phyloP scores from a whole-genome alignment of 2,329 filamentous ascomycete genomes.

The Elsinoe fawcettii region DNA sequence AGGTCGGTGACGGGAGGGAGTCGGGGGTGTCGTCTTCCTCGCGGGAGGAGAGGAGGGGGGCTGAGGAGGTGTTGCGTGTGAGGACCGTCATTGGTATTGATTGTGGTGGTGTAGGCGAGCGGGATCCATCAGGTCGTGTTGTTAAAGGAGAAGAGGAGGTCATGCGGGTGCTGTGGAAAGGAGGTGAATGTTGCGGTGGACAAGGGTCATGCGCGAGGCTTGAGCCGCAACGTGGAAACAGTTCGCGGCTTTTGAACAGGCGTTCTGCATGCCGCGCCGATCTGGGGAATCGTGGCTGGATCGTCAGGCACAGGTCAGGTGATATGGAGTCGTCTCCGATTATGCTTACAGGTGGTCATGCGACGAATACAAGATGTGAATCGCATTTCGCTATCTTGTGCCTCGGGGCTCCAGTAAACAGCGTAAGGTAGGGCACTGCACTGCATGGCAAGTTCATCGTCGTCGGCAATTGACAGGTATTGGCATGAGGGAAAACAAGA shows the following conservation, averaged over 20 bases:
- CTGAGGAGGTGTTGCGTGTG: background rate
- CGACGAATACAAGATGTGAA: no score
- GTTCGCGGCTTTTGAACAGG: background rate
- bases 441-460: no score
- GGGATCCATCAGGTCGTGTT: background rate
- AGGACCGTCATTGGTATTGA: background rate
- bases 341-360: no score
- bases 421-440: no score
- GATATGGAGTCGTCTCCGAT: no score
- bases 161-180: background rate
- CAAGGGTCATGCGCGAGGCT: constrained; percentile 9
- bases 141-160: background rate
- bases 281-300: background rate
- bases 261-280: background rate
- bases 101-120: background rate
- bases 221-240: constrained; percentile 3
- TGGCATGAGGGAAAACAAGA: background rate
- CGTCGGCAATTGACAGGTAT: background rate
- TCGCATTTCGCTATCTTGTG: no score
- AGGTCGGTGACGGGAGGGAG: background rate
- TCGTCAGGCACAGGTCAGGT: constrained; percentile 3
- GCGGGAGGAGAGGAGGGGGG: background rate
- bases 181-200: background rate
- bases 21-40: background rate
- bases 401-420: no score